A percentile compares a stretch with the other conserved stretches of the same genome.
phyloP scores from a whole-genome alignment of 139 green algal species.

The Parachlorella kessleri region DNA sequence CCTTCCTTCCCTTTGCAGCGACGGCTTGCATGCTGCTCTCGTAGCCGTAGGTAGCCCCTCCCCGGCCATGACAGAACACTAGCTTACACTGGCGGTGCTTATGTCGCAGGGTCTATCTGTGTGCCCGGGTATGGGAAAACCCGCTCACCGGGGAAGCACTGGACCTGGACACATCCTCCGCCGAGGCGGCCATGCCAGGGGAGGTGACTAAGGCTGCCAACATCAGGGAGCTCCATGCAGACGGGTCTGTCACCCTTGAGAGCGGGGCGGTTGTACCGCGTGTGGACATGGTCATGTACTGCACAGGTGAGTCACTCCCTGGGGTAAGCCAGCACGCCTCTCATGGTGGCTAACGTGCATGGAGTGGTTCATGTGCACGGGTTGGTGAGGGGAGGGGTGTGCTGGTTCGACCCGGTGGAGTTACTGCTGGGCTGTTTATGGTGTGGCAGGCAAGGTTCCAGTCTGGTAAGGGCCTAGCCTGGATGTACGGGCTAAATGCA shows the following conservation, averaged over 20 bases:
- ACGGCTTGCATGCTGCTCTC: not conserved
- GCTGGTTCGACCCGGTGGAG: too few relatives aligned
- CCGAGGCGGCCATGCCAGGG: not conserved
- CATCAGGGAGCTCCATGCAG: slow-evolving; percentile 31
- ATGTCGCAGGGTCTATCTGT: slow-evolving; percentile 62
- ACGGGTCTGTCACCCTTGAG: slow-evolving; percentile 49
- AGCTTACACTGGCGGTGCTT: not conserved
- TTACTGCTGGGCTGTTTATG: too few relatives aligned
- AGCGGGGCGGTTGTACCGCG: slow-evolving; percentile 31
- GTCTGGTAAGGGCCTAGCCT: too few relatives aligned
- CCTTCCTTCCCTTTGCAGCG: not conserved
- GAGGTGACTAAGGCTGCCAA: slow-evolving; percentile 5
- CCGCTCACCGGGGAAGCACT: slow-evolving; percentile 24
- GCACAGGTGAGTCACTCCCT: slow-evolving; percentile 39
- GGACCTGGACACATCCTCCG: slow-evolving; percentile 1
- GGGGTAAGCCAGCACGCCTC: too few relatives aligned
- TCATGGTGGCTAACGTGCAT: too few relatives aligned
- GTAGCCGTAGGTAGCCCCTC: too few relatives aligned
- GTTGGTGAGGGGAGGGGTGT: too few relatives aligned
- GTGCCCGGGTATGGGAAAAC: slow-evolving; percentile 52
- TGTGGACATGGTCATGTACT: slow-evolving; percentile 62
- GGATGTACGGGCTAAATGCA: too few relatives aligned
- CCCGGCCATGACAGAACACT: not conserved
- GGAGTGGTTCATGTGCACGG: too few relatives aligned
- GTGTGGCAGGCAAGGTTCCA: too few relatives aligned